phyloP scores from a whole-genome alignment of 805 yeast species.

The Nakazawaea molendinolei region DNA sequence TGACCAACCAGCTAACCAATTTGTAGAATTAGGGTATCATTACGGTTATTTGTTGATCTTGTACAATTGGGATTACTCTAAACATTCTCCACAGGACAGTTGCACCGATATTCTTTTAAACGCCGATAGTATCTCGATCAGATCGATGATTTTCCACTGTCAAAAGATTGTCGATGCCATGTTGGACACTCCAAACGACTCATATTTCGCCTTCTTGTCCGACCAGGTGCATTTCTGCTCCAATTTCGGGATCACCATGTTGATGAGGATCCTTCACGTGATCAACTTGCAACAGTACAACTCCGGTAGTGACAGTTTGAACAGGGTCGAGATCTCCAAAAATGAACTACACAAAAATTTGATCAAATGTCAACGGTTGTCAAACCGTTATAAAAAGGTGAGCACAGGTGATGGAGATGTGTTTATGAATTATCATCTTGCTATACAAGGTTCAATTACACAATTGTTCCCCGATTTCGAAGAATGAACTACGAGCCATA shows the following conservation, averaged over 20 bases:
- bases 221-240: conserved; percentile 60
- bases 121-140: conserved; percentile 19
- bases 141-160: conserved; percentile 34
- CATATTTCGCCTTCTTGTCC: conserved; percentile 62
- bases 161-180: conserved; percentile 35
- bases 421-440: conserved; percentile 11
- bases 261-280: conserved; percentile 24
- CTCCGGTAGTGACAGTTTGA: conserved; percentile 7
- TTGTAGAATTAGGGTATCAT: conserved; percentile 65
- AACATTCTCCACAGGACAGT: not conserved
- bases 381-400: conserved; percentile 13
- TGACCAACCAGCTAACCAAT: conserved; percentile 66
- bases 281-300: conserved; percentile 5
- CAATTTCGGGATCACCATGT: conserved; percentile 33
- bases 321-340: conserved; percentile 12
- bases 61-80: conserved; percentile 29
- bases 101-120: conserved; percentile 4
- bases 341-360: conserved; percentile 14
- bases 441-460: conserved; percentile 11
- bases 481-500: no score
- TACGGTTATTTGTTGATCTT: conserved; percentile 49
- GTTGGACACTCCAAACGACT: conserved; percentile 35
- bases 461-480: conserved; percentile 10
- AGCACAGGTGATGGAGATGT: conserved; percentile 15
- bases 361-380: conserved; percentile 10